A percentile compares a stretch with the other conserved stretches of the same genome.
Conservation (phyloP, 495 filamentous ascomycete species). For the Saxispiralis lemnorum region DNA sequence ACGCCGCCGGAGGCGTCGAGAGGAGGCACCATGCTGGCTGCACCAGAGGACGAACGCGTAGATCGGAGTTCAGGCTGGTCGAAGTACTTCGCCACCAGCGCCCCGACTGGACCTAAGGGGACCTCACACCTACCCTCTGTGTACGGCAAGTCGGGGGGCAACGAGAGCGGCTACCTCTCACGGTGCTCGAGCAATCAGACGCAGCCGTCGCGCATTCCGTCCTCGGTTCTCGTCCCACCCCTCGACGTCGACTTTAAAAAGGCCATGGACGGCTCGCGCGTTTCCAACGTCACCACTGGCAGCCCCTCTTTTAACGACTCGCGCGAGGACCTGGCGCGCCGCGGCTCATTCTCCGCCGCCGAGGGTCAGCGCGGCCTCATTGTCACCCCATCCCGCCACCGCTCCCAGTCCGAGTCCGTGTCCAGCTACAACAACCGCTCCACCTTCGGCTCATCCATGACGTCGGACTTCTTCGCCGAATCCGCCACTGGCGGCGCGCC, state of each 20-base stretch:
- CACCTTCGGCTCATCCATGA: constrained; percentile 42
- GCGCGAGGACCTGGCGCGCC: constrained; percentile 8
- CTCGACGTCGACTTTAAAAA: constrained; percentile 16
- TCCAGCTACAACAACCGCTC: constrained; percentile 31
- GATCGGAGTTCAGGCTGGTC: constrained; percentile 44
- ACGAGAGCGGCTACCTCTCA: too few species aligned
- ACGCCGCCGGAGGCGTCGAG: too few species aligned
- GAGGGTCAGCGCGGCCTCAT: constrained; percentile 14
- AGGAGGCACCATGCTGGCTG: too few species aligned
- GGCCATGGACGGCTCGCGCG: constrained; percentile 11
- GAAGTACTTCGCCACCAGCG: constrained; percentile 42
- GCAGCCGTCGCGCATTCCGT: constrained; percentile 11
- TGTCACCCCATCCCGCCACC: constrained; percentile 11
- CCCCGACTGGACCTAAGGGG: constrained; percentile 27
- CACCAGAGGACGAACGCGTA: not conserved
- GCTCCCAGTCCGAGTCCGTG: constrained; percentile 10
- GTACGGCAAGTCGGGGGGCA: not conserved
- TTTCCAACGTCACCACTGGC: constrained; percentile 10
- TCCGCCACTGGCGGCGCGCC: constrained; percentile 15
- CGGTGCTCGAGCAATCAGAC: constrained; percentile 3
- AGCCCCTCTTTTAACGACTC: constrained; percentile 13
- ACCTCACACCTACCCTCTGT: constrained; percentile 14
- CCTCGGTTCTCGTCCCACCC: constrained; percentile 10
- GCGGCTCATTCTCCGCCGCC: not conserved
- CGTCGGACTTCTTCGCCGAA: constrained; percentile 32